Base-by-base conservation (phyloP, 306 rosid genomes). In the Inga oerstediana region DNA sequence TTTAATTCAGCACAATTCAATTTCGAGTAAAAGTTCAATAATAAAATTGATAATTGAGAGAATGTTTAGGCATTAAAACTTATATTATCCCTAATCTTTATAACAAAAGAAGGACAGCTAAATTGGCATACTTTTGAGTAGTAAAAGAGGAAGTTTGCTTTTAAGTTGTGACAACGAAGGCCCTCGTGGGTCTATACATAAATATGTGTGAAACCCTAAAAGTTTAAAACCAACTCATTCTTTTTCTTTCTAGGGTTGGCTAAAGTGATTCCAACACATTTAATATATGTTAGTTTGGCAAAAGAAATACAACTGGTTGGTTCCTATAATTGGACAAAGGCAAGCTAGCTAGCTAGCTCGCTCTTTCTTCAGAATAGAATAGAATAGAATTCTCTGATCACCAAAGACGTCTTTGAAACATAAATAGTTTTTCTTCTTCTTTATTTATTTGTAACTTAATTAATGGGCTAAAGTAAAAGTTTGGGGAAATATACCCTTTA, bases 131-230 rank as follows among this genome's bases (percentile, higher is more conserved):
- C 79, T 75, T 59, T 59, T 59, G 30, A 39, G 59, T 49, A 59
- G n/a, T 22, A 59, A 45, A 14, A 59, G 58, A 22, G 34, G 10
- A 62, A 17, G 32, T 32, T 59, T 59, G 71, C 80, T 59, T 76
- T 76, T 7, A n/a, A 4, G 24, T 59, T 16, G 71, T 59, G 80
- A 76, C 71, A 76, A 59, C 71, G 4, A 58, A 59, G 68, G 71
- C 80, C 68, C 80, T 76, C 80, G 80, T 76, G 80, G 80, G 80
- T 59, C 79, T 56, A 14, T 27, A 1, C 68, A 27, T 10, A 24
- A 10, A 10, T 4, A 70, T 58, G 37, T 20, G 14, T 76, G 37
- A 76, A 76, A 8, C 69, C 79, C 51, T 39, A 34, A 58, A 76
- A 37, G 79, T 59, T 59, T 56, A n/a, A 22, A 39, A 9, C 74